Evolutionary conservation across 106 monocot genomes (phyloP).

Genomic region (Dioscorea alata): DNA sequence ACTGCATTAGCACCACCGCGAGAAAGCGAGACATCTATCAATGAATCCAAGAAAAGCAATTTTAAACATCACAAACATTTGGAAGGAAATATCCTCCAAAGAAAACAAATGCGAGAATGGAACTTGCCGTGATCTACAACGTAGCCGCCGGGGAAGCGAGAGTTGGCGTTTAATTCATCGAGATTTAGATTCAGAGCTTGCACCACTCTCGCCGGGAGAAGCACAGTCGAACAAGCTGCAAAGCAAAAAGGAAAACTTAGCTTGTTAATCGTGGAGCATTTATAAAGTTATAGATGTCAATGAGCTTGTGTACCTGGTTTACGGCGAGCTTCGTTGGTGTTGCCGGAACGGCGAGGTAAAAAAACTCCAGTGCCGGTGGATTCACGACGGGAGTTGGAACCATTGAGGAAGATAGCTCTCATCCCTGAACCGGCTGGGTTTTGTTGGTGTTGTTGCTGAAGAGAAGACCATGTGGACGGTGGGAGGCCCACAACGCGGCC

Average conservation of each 20-base stretch:
- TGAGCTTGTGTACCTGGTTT: conserved; percentile 29
- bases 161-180: conserved; percentile 13
- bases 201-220: conserved; percentile 36
- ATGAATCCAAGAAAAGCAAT: not conserved
- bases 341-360: conserved; percentile 18
- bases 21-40: not conserved
- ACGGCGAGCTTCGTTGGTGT: conserved; percentile 12
- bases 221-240: conserved; percentile 31
- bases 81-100: not conserved
- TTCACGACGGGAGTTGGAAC: not conserved
- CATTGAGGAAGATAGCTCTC: conserved; percentile 21
- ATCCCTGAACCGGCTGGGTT: conserved; percentile 6
- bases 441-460: conserved; percentile 6
- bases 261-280: not conserved
- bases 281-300: not conserved
- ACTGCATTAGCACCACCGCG: not conserved
- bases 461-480: conserved; percentile 11
- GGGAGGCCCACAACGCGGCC: not conserved
- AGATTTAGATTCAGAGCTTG: conserved; percentile 37
- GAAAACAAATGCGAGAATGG: not conserved
- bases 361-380: conserved; percentile 40
- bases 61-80: not conserved
- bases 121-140: conserved; percentile 15
- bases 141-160: conserved; percentile 6
- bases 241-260: not conserved